Base-by-base conservation (phyloP, 371 early-diverging fungal species). In the Parasitella parasitica region DNA sequence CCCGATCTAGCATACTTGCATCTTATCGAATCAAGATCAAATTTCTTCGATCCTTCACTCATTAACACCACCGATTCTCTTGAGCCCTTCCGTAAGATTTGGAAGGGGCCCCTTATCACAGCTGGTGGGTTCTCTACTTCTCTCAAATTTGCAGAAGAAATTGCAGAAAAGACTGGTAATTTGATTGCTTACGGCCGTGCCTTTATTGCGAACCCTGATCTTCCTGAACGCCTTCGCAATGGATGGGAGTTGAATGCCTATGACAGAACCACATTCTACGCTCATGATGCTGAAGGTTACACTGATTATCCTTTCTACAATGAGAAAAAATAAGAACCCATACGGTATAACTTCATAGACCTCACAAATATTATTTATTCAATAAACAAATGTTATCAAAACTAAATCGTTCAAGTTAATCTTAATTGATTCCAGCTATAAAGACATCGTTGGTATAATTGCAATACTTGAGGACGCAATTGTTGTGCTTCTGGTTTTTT, bases 1-100 rank as follows among this genome's bases (percentile, higher is more conserved):
- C 57, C 69, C 6, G 30, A 54, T 9, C 46, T 75, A 18, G 69
- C 72, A 4, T 75, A 75, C 43, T n/a, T 75, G 48, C 76, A 75
- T 49, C 59, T 75, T 16, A 64, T 71, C 13, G 71, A 70, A 54
- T 54, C 70, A 5, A 64, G 73, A 7, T 57, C 66, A 26, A 62
- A 60, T 34, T 56, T 65, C 30, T 34, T 34, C 5, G 22, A 36
- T 26, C 5, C 30, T 12, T 3, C 16, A 6, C 16, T 28, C 8
- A 6, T 27, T 4, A 34, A 56, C 12, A 35, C 53, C 1, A 6
- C n/a, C 28, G 54, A 68, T 11, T 41, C 64, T 0, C 28, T 76
- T 11, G 73, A 66, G 36, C 67, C 66, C 24, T 76, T 64, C 58
- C 71, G 73, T 16, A 54, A 61, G n/a, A 28, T 67, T 6, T 71